Evolutionary conservation across 805 yeast genomes (phyloP), one percentile per base, ranked within the genome.

Genomic region (Barnettozyma sp.): DNA sequence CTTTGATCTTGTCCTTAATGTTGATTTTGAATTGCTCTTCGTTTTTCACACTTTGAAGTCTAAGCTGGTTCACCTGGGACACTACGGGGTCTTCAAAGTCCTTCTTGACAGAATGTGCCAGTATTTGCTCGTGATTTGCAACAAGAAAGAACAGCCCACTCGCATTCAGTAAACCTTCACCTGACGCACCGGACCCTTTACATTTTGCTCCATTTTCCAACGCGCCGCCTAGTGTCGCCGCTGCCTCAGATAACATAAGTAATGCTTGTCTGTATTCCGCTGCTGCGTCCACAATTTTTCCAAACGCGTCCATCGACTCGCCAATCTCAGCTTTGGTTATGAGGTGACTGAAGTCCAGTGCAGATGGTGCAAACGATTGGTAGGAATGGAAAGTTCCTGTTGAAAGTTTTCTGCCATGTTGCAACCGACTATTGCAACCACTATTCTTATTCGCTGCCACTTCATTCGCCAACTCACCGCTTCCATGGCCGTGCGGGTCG

Each of bases 131-230:
- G 52, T 84, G 92, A 53, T 83, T 84, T 0, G 90, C 77, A 14
- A 83, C 70, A 28, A 86, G 64, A 50, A 73, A 77, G 46, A 83
- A 88, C 36, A 86, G 61, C 0, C 95, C 94, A 27, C 86, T 79
- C 3, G 88, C 82, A 33, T 76, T 70, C 46, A 76, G 59, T 12
- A 85, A 55, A 7, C 85, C 85, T 44, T 80, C 81, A 3, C 78
- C 70, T 1, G 74, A 65, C 17, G 58, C 57, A 12, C 75, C 77
- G 14, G 78, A 70, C 11, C 85, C 85, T 51, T 76, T 76, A 43
- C 76, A 66, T 34, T 71, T 62, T 1, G 86, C 77, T 40, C 76
- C 65, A 28, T 65, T 68, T 49, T 83, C 92, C 36, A 86, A 60
- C 2, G 88, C 76, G 3, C 64, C 58, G 1, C 92, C 94, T 50